Evolutionary conservation across 2,329 filamentous ascomycete species (phyloP).

Genomic region (Venturia carpophila): DNA sequence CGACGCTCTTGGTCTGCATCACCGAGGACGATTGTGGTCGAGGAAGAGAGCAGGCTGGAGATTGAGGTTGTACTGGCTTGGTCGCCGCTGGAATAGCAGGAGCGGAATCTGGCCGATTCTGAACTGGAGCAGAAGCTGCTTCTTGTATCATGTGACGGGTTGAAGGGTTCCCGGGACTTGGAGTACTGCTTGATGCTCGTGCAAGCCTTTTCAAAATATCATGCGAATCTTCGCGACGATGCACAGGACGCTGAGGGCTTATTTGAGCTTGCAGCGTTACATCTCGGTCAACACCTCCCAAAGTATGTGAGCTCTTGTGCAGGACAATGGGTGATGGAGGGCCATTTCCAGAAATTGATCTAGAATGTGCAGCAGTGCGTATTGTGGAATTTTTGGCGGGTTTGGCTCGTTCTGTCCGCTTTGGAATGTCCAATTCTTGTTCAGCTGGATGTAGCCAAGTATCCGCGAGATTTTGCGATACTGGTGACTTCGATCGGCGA

Average conservation of each 20-base stretch:
- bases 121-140: background rate
- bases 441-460: conserved; percentile 13
- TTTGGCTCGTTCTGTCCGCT: conserved; percentile 15
- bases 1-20: background rate
- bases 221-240: conserved; percentile 38
- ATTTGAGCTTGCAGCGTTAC: conserved; percentile 24
- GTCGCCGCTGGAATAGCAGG: background rate
- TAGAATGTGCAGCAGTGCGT: conserved; percentile 28
- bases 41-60: background rate
- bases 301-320: conserved; percentile 29
- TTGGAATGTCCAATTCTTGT: conserved; percentile 6
- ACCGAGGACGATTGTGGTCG: background rate
- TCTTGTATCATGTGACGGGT: background rate
- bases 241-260: conserved; percentile 25
- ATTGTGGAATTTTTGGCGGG: background rate
- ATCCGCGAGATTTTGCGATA: conserved; percentile 1
- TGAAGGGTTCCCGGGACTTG: conserved; percentile 31
- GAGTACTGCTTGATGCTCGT: conserved; percentile 38
- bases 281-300: conserved; percentile 27
- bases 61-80: background rate
- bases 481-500: background rate
- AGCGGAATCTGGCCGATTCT: background rate
- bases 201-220: conserved; percentile 40
- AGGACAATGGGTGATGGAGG: conserved; percentile 10
- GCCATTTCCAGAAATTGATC: background rate